phyloP scores from a whole-genome alignment of 2,329 filamentous ascomycete species.

The Alternaria arbusti region DNA sequence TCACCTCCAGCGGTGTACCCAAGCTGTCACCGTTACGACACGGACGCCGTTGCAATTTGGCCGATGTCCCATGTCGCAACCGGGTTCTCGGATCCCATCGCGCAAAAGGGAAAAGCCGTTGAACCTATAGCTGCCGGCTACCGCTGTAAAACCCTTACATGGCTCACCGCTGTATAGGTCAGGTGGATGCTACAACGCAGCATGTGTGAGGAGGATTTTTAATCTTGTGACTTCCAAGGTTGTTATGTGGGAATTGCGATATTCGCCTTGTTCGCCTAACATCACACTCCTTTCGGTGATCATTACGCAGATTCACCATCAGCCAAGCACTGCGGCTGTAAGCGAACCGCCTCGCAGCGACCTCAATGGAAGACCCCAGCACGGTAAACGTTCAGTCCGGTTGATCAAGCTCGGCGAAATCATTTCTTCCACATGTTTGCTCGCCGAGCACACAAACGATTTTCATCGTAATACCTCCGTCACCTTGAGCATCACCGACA shows the following conservation, averaged over 20 bases:
- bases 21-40: constrained; percentile 12
- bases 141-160: not conserved
- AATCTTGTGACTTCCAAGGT: constrained; percentile 1
- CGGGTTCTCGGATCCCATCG: constrained; percentile 14
- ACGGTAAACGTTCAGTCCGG: constrained; percentile 1
- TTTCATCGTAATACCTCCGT: not conserved
- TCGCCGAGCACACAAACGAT: not conserved
- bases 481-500: not conserved
- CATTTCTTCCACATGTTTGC: not conserved
- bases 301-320: not conserved
- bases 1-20: constrained; percentile 22
- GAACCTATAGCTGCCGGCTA: constrained; percentile 13
- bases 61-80: constrained; percentile 14
- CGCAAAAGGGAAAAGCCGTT: constrained; percentile 9
- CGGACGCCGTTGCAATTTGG: constrained; percentile 11
- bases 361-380: constrained; percentile 1
- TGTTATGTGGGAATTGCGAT: constrained; percentile 6
- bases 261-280: not conserved
- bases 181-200: not conserved
- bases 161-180: constrained; percentile 5
- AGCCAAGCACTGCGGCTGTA: constrained; percentile 6
- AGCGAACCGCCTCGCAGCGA: constrained; percentile 3
- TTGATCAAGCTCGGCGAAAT: constrained; percentile 3
- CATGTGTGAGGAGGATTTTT: constrained; percentile 1
- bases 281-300: constrained; percentile 2